Base-by-base conservation (phyloP, 805 yeast species). In the Myxozyma melibiosi region DNA sequence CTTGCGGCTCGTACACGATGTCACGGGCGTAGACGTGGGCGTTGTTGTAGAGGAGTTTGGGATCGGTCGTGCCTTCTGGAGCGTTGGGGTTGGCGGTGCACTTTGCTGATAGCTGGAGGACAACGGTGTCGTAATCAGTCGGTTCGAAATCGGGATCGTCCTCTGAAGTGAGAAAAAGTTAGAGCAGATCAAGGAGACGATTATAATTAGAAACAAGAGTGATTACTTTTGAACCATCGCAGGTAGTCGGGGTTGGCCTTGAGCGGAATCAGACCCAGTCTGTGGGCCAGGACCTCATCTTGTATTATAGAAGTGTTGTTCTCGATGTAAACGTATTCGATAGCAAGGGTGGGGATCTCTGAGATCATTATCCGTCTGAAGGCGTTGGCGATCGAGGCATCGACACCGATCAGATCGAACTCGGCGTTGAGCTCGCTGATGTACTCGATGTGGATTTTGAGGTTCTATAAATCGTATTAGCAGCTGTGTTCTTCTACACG, bases 221-320 rank as follows among this genome's bases (percentile, higher is more conserved):
- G 41, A 56, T 25, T 41, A 58, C 63, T 75, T 68, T 90, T 94
- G 43, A 88, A 82, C 97, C 97, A 92, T 11, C 83, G 80, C 63
- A 94, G 76, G 70, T 78, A 72, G 74, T 94, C 99, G 13, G 99
- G 98, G 71, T 90, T 95, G 44, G 90, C 87, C 65, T 85, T 86
- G 66, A 94, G 78, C 33, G 99, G 99, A 48, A 92, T 80, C 63
- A 94, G 79, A 47, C 99, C 99, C 62, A 94, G 84, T 77, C 99
- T 84, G 70, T 90, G 97, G 3, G 99, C 92, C 64, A 94, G 80
- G 18, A 94, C 97, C 76, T 94, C 99, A 72, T 94, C 99, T 73
- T 91, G 97, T 63, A 94, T 89, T 47, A 94, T 97, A 1, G 97
- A 89, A 1, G 99, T 94, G 74, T 94, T 94, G 79, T 90, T 92